Percentiles rank a stretch among this genome's conserved stretches.
Evolutionary conservation across 768 basidiomycete genomes (phyloP).

Genomic region (Mycena indigotica): DNA sequence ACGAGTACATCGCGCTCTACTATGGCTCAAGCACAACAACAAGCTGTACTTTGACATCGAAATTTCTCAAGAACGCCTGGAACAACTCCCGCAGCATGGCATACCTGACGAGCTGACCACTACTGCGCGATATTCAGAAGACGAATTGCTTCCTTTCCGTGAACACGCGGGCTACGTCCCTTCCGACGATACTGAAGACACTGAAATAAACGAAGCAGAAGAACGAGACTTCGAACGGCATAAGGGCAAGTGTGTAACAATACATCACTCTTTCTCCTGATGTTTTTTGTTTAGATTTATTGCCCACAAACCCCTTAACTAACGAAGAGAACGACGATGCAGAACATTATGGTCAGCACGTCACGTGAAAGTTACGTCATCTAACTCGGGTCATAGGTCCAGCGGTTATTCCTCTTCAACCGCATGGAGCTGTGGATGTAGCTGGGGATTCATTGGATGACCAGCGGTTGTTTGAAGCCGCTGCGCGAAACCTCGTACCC

Average conservation of each 20-base stretch:
- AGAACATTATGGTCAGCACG: neutral
- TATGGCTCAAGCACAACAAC: constrained; percentile 36
- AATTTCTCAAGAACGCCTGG: constrained; percentile 17
- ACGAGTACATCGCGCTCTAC: constrained; percentile 26
- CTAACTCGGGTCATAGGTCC: neutral
- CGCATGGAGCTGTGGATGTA: neutral
- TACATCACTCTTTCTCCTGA: neutral
- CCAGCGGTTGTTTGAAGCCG: neutral
- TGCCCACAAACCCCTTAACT: neutral
- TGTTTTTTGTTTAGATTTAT: neutral
- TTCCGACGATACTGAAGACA: neutral
- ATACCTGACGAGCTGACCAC: constrained; percentile 1
- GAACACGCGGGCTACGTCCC: constrained; percentile 18
- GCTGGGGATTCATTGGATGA: neutral
- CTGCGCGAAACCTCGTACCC: neutral
- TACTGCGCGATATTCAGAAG: neutral
- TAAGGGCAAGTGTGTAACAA: neutral
- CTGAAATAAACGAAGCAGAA: neutral
- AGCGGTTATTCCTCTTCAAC: constrained; percentile 1
- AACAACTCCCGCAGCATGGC: constrained; percentile 1
- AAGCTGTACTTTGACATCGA: constrained; percentile 26
- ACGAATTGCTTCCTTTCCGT: neutral
- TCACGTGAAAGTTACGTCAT: neutral
- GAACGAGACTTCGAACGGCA: constrained; percentile 1
- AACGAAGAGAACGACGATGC: neutral